Base-by-base conservation (phyloP, 305 asterid species). In the Ilex paraguariensis region DNA sequence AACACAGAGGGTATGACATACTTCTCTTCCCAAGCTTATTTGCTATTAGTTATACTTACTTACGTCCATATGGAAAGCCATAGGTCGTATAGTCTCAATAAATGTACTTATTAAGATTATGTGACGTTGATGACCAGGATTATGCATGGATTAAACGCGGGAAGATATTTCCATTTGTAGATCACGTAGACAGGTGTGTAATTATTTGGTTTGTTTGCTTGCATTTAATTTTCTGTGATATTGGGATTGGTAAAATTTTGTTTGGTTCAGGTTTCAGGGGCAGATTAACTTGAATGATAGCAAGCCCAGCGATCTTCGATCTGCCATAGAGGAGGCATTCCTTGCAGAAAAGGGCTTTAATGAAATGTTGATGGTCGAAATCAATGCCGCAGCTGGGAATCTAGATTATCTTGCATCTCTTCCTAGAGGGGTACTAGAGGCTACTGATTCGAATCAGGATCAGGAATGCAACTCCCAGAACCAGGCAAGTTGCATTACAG, bases 311-410 rank as follows among this genome's bases (percentile, higher is more conserved):
- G 93, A 86, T 71, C 84, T 90, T 64, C 83, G 88, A 44, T 84
- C 96, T 65, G 98, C 99, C 65, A 90, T 90, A 61, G 98, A 94
- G 70, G 99, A 94, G 77, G 99, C 97, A 15, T 88, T 84, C 72
- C 81, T 91, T 44, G 91, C 93, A 15, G 99, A 90, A 68, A 82
- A 73, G 77, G 97, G 96, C 46, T 82, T 88, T 81, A 77, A 74
- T 62, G 99, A 90, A 77, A 88, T 88, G 97, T 70, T 88, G 84
- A 84, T 82, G 89, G 86, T 84, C 46, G 97, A 88, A 85, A 83
- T 93, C 62, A 86, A 81, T 71, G 95, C 95, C 31, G 99, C 95
- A 46, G 92, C 95, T 64, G 96, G 96, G 62, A 88, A 86, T 77
- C 66, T 82, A 60, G 87, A 83, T 64, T 83, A 90, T 77, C 78